phyloP scores from a whole-genome alignment of 2,329 filamentous ascomycete species.

The Monosporascus sp. region DNA sequence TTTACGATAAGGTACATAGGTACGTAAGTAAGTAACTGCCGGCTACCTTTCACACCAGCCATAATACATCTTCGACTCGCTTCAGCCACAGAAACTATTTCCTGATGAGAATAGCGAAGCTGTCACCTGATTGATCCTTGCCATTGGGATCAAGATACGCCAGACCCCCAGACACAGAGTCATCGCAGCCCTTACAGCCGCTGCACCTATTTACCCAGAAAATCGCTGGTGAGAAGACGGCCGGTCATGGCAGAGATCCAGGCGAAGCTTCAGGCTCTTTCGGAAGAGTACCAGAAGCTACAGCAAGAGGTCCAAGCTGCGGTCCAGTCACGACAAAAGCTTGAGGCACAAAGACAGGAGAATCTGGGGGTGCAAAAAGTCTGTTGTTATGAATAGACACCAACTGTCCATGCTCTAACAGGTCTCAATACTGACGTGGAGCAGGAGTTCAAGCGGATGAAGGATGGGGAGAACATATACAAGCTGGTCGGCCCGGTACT shows the following conservation, averaged over 20 bases:
- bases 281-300: conserved; percentile 81
- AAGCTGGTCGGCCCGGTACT: conserved; percentile 91
- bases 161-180: neutral
- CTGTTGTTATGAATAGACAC: conserved; percentile 8
- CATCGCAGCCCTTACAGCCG: neutral
- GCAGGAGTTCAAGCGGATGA: conserved; percentile 76
- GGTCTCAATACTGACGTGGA: neutral
- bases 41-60: no score
- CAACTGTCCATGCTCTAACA: neutral
- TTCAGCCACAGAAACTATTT: no score
- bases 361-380: conserved; percentile 84
- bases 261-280: conserved; percentile 72
- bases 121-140: no score
- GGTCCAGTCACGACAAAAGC: conserved; percentile 77
- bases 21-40: no score
- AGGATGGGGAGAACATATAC: conserved; percentile 85
- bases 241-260: conserved; percentile 64
- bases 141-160: no score
- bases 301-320: conserved; percentile 78
- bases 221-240: neutral
- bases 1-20: no score
- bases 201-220: no score
- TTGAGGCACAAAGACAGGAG: conserved; percentile 91
- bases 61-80: no score
- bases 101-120: no score